Evolutionary conservation across 495 filamentous ascomycete species (phyloP), one percentile per base, ranked within the genome.

Genomic region (Niebla homalea): DNA sequence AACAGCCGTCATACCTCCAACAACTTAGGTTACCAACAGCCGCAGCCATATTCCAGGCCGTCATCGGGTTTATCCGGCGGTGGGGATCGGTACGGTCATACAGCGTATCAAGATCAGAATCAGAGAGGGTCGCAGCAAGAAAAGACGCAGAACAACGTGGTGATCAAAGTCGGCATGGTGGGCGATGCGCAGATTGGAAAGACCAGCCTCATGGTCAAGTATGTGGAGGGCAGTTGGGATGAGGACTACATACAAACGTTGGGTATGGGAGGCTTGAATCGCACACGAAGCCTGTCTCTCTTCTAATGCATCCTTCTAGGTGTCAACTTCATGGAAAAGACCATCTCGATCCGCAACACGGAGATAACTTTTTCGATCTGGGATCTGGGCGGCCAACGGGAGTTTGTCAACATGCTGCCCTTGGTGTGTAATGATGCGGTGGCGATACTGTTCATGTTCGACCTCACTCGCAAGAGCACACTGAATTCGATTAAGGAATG

Each of bases 261-360:
- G 43, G 92, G 90, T 86, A 70, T 46, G 71, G 16, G 36, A 26
- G 48, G 36, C 38, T 47, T 10, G 16, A 20, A 57, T 16, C 2
- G 35, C 18, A 57, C 19, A 46, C 8, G 29, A 20, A 11, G 16
- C 22, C 21, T 45, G 43, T 23, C 26, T 21, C 19, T 32, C 29
- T 32, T 32, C 26, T 18, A 43, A 39, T 46, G 47, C 20, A 37
- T 32, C 5, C 20, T 37, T 43, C 10, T 50, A 85, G 83, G 83
- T 51, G 92, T 98, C 67, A 98, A 98, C 63, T 98, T 98, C 71
- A 98, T 98, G 92, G 92, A 98, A 66, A 98, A 98, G 71, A 98
- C 92, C 11, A 97, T 98, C 62, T 90, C 85, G 49, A 98, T 98
- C 65, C 88, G 92, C 49, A 97, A 97, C 65, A 98, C 92, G n/a